These are phyloP conservation scores for Sarcomyxa edulis DNA, from an alignment of 768 basidiomycete genomes.

Conservation along the genomic window DNA sequence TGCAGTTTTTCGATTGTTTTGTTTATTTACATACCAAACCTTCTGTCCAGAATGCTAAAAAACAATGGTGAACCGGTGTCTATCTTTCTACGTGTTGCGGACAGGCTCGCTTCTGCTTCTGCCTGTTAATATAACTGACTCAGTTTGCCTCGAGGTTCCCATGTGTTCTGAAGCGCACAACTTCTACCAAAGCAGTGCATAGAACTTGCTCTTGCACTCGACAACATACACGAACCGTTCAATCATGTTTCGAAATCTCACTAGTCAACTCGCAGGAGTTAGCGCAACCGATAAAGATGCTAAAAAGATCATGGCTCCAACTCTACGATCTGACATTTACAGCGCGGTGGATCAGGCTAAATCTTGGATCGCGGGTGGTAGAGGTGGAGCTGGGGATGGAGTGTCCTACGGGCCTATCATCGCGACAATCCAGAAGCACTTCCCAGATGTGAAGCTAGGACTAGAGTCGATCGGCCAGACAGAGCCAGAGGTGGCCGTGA, in stretches of 20 bases:
- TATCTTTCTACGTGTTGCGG: neutral
- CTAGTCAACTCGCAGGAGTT: constrained; percentile 31
- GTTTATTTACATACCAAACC: too few species aligned
- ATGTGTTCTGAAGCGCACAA: constrained; percentile 20
- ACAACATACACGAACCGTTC: neutral
- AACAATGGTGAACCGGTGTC: constrained; percentile 4
- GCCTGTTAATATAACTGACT: neutral
- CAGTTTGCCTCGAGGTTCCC: constrained; percentile 30
- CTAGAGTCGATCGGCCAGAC: constrained; percentile 40
- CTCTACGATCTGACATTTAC: constrained; percentile 48
- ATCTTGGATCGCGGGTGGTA: constrained; percentile 37
- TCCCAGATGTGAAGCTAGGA: constrained; percentile 38
- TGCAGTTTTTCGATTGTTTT: too few species aligned
- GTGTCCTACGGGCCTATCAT: constrained; percentile 43
- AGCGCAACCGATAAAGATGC: constrained; percentile 23
- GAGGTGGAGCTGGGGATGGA: constrained; percentile 43
- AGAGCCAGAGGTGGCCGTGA: constrained; percentile 42
- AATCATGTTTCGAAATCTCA: constrained; percentile 44
- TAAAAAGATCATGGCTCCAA: constrained; percentile 42
- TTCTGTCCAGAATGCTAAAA: too few species aligned
- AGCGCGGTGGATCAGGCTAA: constrained; percentile 40
- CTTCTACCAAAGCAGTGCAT: neutral
- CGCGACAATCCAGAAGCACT: constrained; percentile 42
- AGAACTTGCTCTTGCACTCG: neutral
- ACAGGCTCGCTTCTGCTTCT: constrained; percentile 1